phyloP scores from a whole-genome alignment of 1,139 yeast species.

The Tardiomyces depauwii region DNA sequence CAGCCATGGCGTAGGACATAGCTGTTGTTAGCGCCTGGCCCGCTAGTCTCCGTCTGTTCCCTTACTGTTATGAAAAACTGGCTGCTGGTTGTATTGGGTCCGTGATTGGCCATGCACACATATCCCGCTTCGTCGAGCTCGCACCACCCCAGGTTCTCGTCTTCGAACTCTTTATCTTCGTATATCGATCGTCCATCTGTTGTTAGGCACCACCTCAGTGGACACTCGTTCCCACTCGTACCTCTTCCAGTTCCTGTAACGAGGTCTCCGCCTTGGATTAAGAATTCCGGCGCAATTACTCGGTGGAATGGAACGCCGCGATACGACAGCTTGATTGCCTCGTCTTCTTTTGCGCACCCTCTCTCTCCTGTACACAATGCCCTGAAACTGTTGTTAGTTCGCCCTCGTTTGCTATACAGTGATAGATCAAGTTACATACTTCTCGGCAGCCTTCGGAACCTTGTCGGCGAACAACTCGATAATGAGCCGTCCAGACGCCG shows the following conservation, averaged over 20 bases:
- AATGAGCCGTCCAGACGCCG: constrained; percentile 50
- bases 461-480: constrained; percentile 37
- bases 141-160: constrained; percentile 43
- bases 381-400: not conserved
- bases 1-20: constrained; percentile 28
- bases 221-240: constrained; percentile 1
- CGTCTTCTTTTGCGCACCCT: constrained; percentile 1
- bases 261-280: constrained; percentile 71
- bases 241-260: constrained; percentile 23
- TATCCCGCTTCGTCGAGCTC: constrained; percentile 17
- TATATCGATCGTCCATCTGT: constrained; percentile 20
- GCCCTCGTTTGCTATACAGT: too few relatives aligned
- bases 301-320: constrained; percentile 49
- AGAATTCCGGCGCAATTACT: constrained; percentile 56
- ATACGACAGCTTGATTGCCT: constrained; percentile 23
- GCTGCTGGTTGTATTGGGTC: constrained; percentile 33
- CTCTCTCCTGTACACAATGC: constrained; percentile 23
- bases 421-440: too few relatives aligned
- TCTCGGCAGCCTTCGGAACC: constrained; percentile 52
- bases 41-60: constrained; percentile 30
- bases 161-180: constrained; percentile 34
- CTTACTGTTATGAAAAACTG: constrained; percentile 29
- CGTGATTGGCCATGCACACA: constrained; percentile 36
- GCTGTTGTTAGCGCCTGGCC: constrained; percentile 35
- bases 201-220: not conserved